Evolutionary conservation across 202 grass and related monocot species (phyloP).

Genomic region (Bolboschoenoplectus hybrid): DNA sequence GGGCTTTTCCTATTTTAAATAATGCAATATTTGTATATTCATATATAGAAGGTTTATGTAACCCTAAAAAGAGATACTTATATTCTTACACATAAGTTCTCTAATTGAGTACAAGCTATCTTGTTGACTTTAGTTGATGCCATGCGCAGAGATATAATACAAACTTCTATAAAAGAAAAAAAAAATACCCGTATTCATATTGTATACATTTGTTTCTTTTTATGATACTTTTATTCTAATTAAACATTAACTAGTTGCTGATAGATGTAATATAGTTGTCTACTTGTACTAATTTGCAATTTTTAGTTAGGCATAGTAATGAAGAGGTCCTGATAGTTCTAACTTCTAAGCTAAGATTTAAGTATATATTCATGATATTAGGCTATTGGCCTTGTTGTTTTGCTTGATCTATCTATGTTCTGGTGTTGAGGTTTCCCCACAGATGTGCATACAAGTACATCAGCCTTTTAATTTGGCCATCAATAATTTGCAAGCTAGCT

Average conservation of each 20-base stretch:
- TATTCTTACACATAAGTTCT: not conserved
- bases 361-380: not conserved
- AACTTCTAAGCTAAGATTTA: not conserved
- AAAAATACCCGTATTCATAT: not conserved
- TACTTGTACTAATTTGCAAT: not conserved
- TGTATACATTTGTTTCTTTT: not conserved
- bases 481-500: not conserved
- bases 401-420: not conserved
- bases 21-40: not conserved
- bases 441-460: conserved; percentile 18
- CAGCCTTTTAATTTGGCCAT: conserved; percentile 3
- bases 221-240: not conserved
- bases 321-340: too few relatives aligned
- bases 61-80: not conserved
- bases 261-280: not conserved
- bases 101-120: conserved; percentile 13
- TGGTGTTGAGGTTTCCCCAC: not conserved
- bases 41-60: not conserved
- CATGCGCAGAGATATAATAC: not conserved
- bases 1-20: not conserved
- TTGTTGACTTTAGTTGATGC: not conserved
- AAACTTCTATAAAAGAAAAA: not conserved
- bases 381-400: not conserved
- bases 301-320: not conserved
- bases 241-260: not conserved